Evolutionary conservation across 1,284 basidiomycete species (phyloP), one percentile per base, ranked within the genome.

Genomic region (Tranzscheliella williamsii): DNA sequence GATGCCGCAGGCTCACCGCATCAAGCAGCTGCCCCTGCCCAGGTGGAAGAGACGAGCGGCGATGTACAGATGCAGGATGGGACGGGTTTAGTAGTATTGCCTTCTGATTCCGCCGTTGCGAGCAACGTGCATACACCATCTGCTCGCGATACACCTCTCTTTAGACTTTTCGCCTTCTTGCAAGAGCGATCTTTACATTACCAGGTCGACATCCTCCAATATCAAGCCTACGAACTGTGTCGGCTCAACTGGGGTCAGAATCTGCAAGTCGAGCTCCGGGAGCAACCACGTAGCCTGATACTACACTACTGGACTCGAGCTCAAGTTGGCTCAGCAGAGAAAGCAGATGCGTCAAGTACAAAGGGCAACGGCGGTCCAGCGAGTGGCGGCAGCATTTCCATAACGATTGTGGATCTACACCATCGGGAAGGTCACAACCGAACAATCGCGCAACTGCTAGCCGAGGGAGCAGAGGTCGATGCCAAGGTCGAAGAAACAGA

Each of bases 181-280:
- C 67, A 67, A 37, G 67, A 72, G 45, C 62, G 70, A 18, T 53
- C 75, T 2, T 48, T 75, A 8, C 58, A 73, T 24, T 73, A 75
- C 24, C 73, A 71, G 43, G 57, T 77, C 30, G 67, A 73, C 34
- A 75, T 76, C 29, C 37, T 77, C 21, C 49, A 67, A 16, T 62
- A 63, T 22, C 75, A 77, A 38, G 61, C 70, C 0, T 48, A 62
- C 34, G 61, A 71, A 27, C 53, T 73, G 11, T 40, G 49, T 18
- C 53, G 61, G 1, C 52, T 68, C 26, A 64, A 65, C 17, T 75
- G 72, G 73, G 69, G 68, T 6, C 37, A 42, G 12, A 66, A 58
- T 17, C 37, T 76, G 7, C 52, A 54, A 24, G 49, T 55, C 24
- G 41, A 50, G 26, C 54, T 56, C 3, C 32, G 42, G 15, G 43